phyloP scores from a whole-genome alignment of 164 flowering plant genomes.

The Vitis vinifera region ASM3070453v1 NC_081811.1:26163501-26164000 shows the following conservation, averaged over 20 bases:
- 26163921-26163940: too few relatives aligned
- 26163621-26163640: conserved; percentile 44
- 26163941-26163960: too few relatives aligned
- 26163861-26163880: too few relatives aligned
- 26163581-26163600: conserved; percentile 40
- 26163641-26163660: conserved; percentile 5
- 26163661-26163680: conserved; percentile 7
- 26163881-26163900: too few relatives aligned
- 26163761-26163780: too few relatives aligned
- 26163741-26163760: conserved; percentile 17
- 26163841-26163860: too few relatives aligned
- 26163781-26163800: too few relatives aligned
- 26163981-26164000: too few relatives aligned
- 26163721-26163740: conserved; percentile 5
- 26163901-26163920: too few relatives aligned
- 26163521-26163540: conserved; percentile 27
- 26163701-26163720: conserved; percentile 12
- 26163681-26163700: background rate
- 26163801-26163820: too few relatives aligned
- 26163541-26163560: conserved; percentile 13
- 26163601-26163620: conserved; percentile 37
- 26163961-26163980: too few relatives aligned
- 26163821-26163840: too few relatives aligned
- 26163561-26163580: conserved; percentile 38
- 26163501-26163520: conserved; percentile 8